Evolutionary conservation across 345 rosid genomes (phyloP).

Genomic region (Rhodamnia argentea): DNA sequence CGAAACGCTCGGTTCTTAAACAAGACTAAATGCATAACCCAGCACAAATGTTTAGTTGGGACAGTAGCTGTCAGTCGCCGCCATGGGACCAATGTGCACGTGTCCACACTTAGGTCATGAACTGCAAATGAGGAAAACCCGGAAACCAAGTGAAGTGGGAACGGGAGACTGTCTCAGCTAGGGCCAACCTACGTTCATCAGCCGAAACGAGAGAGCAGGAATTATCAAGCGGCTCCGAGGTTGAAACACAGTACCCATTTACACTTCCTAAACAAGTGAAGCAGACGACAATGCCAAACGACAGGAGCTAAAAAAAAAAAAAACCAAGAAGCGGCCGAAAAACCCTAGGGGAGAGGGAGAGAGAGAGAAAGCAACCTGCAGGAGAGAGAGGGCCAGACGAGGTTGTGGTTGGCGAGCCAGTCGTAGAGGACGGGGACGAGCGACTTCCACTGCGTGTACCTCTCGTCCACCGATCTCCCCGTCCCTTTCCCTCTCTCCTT

Average conservation of each 20-base stretch:
- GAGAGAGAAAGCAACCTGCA: constrained; percentile 25
- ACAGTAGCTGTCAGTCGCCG: background rate
- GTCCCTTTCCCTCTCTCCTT: constrained; percentile 2
- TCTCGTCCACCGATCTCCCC: constrained; percentile 11
- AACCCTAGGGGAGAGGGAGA: constrained; percentile 2
- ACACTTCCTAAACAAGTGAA: background rate
- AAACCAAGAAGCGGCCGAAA: background rate
- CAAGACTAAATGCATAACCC: background rate
- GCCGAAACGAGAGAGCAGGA: background rate
- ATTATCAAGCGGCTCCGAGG: background rate
- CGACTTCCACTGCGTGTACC: constrained; percentile 14
- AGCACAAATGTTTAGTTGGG: background rate
- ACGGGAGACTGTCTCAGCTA: background rate
- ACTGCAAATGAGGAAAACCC: background rate
- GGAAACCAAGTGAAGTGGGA: background rate
- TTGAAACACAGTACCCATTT: background rate
- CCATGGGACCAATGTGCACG: background rate
- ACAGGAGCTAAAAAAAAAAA: background rate
- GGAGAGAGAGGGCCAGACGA: constrained; percentile 26
- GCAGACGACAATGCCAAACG: background rate
- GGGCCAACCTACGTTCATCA: background rate
- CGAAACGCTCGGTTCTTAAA: background rate
- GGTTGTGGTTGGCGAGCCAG: constrained; percentile 21
- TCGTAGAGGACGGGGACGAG: constrained; percentile 18
- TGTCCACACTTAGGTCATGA: background rate